phyloP scores from a whole-genome alignment of 2,329 filamentous ascomycete genomes.

The Teratosphaeria gauchensis region DNA sequence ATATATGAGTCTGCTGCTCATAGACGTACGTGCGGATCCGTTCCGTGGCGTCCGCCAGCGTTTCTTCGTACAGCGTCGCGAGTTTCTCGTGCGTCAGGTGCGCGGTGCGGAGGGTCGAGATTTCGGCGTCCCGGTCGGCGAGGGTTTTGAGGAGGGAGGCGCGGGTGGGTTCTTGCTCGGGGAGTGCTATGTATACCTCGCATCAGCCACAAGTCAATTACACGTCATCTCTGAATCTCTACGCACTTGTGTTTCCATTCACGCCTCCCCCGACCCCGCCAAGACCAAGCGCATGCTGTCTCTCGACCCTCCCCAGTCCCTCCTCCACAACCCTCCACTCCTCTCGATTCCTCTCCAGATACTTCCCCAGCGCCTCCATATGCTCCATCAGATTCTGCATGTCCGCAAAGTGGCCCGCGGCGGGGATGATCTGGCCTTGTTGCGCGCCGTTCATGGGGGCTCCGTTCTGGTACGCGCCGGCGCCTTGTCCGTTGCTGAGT shows the following conservation, averaged over 20 bases:
- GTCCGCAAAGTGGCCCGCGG: conserved; percentile 29
- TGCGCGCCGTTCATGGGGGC: neutral
- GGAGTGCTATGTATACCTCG: too few species aligned
- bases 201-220: too few species aligned
- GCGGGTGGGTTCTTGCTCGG: conserved; percentile 17
- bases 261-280: conserved; percentile 4
- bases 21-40: conserved; percentile 27
- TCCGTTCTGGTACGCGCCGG: neutral
- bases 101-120: conserved; percentile 18
- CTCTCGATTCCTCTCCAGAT: conserved; percentile 27
- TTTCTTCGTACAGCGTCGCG: conserved; percentile 32
- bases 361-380: conserved; percentile 25
- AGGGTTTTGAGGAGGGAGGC: conserved; percentile 20
- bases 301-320: conserved; percentile 21
- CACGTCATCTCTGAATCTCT: neutral
- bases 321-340: conserved; percentile 25
- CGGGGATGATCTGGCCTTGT: conserved; percentile 19
- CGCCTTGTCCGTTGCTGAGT: neutral
- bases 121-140: conserved; percentile 15
- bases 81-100: conserved; percentile 18
- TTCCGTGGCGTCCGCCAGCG: conserved; percentile 22
- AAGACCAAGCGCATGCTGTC: conserved; percentile 1
- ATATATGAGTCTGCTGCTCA: conserved; percentile 33
- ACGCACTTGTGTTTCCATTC: neutral
- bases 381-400: conserved; percentile 29